These are phyloP conservation scores for Saccharomycodes ludwigii DNA, from an alignment of 805 yeast species.

Conservation along the genomic window DNA sequence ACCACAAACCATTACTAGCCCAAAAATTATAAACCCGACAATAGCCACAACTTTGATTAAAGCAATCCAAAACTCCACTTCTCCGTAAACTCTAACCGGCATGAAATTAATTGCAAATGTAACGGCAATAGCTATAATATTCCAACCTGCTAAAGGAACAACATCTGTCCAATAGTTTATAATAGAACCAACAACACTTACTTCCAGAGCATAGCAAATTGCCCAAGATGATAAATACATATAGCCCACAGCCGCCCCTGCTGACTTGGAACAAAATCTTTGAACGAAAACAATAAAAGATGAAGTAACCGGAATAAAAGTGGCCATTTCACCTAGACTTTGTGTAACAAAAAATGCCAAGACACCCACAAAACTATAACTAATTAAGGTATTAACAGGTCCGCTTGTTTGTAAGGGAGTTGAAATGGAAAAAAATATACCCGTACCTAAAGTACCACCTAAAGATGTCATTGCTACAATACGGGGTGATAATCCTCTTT, in stretches of 20 bases:
- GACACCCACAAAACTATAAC: constrained; percentile 51
- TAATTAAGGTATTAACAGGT: constrained; percentile 50
- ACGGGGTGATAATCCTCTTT: constrained; percentile 44
- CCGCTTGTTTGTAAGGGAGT: constrained; percentile 43
- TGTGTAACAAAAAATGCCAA: constrained; percentile 51
- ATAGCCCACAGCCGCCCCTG: constrained; percentile 60
- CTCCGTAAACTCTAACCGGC: constrained; percentile 63
- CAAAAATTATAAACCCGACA: constrained; percentile 53
- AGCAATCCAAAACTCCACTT: constrained; percentile 66
- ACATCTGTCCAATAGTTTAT: constrained; percentile 43
- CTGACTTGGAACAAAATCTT: constrained; percentile 49
- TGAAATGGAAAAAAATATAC: constrained; percentile 54
- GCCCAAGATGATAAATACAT: constrained; percentile 68
- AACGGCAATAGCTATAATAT: constrained; percentile 47
- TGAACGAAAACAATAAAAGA: constrained; percentile 53
- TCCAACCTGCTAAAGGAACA: constrained; percentile 65
- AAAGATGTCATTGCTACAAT: constrained; percentile 62
- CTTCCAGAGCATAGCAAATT: constrained; percentile 51
- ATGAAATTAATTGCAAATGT: constrained; percentile 42
- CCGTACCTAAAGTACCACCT: constrained; percentile 68
- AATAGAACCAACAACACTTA: constrained; percentile 45
- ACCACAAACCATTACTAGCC: constrained; percentile 62
- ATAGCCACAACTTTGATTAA: constrained; percentile 54
- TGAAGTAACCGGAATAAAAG: constrained; percentile 50
- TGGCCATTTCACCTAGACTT: constrained; percentile 64